A percentile compares a stretch with the other conserved stretches of the same genome.
phyloP scores from a whole-genome alignment of 2,329 filamentous ascomycete species.

The Alternaria brassicae region DNA sequence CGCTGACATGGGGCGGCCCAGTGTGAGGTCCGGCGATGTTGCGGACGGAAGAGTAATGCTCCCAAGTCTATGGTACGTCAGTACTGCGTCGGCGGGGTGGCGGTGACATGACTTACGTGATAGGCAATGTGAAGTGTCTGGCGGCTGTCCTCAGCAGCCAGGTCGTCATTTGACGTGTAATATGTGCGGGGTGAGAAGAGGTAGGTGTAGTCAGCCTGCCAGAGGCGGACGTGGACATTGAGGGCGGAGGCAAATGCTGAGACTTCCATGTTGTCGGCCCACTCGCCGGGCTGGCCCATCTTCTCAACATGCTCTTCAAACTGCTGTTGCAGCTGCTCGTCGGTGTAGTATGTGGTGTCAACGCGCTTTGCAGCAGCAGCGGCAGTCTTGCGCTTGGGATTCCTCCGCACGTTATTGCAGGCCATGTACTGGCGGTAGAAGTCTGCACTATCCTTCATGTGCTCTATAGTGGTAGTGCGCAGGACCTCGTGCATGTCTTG shows the following conservation, averaged over 20 bases:
- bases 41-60: conserved; percentile 72
- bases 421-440: conserved; percentile 72
- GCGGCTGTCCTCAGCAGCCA: conserved; percentile 42
- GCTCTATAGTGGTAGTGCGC: conserved; percentile 64
- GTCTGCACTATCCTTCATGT: conserved; percentile 66
- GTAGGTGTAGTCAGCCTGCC: conserved; percentile 61
- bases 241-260: conserved; percentile 69
- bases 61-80: conserved; percentile 59
- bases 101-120: conserved; percentile 59
- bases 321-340: conserved; percentile 60
- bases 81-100: conserved; percentile 8
- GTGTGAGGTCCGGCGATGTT: conserved; percentile 65
- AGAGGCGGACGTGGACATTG: conserved; percentile 68
- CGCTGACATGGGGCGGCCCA: conserved; percentile 60
- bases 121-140: conserved; percentile 66
- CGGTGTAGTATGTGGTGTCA: conserved; percentile 57
- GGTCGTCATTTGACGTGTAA: conserved; percentile 34
- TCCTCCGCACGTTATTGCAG: conserved; percentile 61
- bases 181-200: conserved; percentile 55
- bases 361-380: conserved; percentile 51
- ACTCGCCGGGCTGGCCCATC: conserved; percentile 68
- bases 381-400: conserved; percentile 63
- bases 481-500: conserved; percentile 65
- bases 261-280: conserved; percentile 72
- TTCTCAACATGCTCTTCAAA: conserved; percentile 64